Base-by-base conservation (phyloP, 345 rosid species). In the Microthlaspi erraticum region DNA sequence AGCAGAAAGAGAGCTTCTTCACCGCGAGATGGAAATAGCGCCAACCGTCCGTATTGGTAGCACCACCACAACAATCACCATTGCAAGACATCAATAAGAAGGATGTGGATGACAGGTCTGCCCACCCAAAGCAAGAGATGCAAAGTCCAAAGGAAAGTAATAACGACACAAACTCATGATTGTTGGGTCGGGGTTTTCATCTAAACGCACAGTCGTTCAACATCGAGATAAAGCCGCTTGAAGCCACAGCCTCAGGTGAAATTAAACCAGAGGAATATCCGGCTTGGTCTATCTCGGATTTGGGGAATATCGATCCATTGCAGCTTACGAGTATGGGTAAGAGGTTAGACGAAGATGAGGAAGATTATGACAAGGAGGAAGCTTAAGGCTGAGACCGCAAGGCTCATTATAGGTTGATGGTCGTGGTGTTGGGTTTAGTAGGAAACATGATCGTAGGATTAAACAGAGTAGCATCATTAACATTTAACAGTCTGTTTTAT, bases 331-430 rank as follows among this genome's bases (percentile, higher is more conserved):
- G 78, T 66, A 79, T 87, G 6, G 68, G 91, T 66, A 77, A 72
- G 71, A 82, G 88, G 69, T 71, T 87, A 71, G 92, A 94, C 26
- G 96, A 94, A 78, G 98, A 90, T 0, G 94, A 91, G 8, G 98
- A 94, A 81, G 96, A 94, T 79, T 91, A 94, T 6, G 99, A 94
- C 23, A 71, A 73, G 77, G 97, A 89, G 79, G 96, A 89, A 80
- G 86, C 79, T 67, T 93, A 69, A 78, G 31, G 13, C 9, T 17
- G 36, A 57, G 60, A 34, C n/a, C n/a, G n/a, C n/a, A n/a, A n/a
- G n/a, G n/a, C n/a, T n/a, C n/a, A n/a, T n/a, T n/a, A n/a, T n/a
- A n/a, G n/a, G n/a, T n/a, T n/a, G n/a, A n/a, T n/a, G n/a, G n/a
- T n/a, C n/a, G n/a, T n/a, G n/a, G n/a, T n/a, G n/a, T n/a, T n/a